These are phyloP conservation scores for Sparassis latifolia DNA, from an alignment of 1,284 basidiomycete species.

Conservation along the genomic window DNA sequence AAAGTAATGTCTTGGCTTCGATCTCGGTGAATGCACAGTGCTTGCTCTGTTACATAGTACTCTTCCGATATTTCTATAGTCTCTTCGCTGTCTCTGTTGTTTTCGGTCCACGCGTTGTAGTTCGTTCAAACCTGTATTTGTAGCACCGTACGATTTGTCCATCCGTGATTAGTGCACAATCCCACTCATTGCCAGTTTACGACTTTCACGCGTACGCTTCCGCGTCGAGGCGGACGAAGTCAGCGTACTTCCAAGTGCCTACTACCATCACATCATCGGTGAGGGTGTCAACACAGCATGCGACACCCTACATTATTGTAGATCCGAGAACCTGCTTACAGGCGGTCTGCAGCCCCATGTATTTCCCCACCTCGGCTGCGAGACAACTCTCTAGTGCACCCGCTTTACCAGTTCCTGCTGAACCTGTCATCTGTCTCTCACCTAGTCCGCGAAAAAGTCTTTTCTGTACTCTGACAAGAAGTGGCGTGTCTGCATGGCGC, in stretches of 20 bases:
- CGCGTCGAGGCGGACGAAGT: no score
- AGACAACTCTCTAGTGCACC: constrained; percentile 63
- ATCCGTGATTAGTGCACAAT: not conserved
- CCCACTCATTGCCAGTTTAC: not conserved
- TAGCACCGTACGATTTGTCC: constrained; percentile 2
- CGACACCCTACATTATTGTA: no score
- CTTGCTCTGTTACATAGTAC: not conserved
- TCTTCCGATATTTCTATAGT: not conserved
- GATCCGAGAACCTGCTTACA: no score
- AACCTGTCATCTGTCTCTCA: constrained; percentile 52
- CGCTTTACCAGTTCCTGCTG: constrained; percentile 55
- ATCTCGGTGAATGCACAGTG: constrained; percentile 1
- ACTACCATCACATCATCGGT: no score
- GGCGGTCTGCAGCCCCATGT: constrained; percentile 40
- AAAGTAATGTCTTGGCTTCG: constrained; percentile 19
- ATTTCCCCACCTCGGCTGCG: constrained; percentile 77
- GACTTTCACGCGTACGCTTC: no score
- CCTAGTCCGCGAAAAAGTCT: constrained; percentile 71
- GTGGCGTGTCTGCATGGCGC: constrained; percentile 73
- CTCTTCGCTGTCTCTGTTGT: not conserved
- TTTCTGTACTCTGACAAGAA: constrained; percentile 69
- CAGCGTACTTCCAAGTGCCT: no score
- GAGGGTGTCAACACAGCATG: no score
- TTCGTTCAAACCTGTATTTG: not conserved
- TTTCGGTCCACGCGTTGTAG: not conserved